These are phyloP conservation scores for Gymnopilus dilepis DNA, from an alignment of 768 basidiomycete species.

Conservation along the genomic window DNA sequence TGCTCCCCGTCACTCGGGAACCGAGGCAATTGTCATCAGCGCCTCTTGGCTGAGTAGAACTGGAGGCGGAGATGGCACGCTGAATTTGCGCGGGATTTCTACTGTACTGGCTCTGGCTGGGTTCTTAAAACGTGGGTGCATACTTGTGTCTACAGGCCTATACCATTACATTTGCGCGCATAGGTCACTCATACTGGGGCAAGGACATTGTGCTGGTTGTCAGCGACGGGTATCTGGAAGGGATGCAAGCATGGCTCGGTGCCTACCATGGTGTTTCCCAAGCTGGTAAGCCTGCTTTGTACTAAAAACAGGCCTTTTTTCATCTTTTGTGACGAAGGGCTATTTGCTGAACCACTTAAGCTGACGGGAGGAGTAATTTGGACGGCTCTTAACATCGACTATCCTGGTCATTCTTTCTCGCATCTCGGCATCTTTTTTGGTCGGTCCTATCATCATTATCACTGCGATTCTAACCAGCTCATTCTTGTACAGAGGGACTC, in stretches of 20 bases:
- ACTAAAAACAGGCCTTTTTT: neutral
- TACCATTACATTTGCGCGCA: neutral
- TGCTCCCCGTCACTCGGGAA: slow-evolving; percentile 90
- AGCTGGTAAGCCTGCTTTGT: slow-evolving; percentile 50
- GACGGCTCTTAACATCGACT: slow-evolving; percentile 94
- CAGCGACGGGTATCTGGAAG: slow-evolving; percentile 87
- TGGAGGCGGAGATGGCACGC: slow-evolving; percentile 57
- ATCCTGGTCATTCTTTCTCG: slow-evolving; percentile 95
- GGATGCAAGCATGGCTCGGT: slow-evolving; percentile 91
- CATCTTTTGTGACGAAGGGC: slow-evolving; percentile 48
- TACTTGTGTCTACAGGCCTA: neutral
- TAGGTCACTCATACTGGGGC: slow-evolving; percentile 91
- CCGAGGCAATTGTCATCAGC: slow-evolving; percentile 89
- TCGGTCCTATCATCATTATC: slow-evolving; percentile 39
- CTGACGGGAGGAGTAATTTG: slow-evolving; percentile 89
- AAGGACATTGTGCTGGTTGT: slow-evolving; percentile 92
- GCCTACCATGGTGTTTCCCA: slow-evolving; percentile 78
- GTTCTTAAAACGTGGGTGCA: slow-evolving; percentile 75
- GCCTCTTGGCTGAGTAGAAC: slow-evolving; percentile 86
- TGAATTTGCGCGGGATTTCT: slow-evolving; percentile 87
- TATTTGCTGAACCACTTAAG: slow-evolving; percentile 64
- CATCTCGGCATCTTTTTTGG: slow-evolving; percentile 96
- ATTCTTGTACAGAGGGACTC: slow-evolving; percentile 72
- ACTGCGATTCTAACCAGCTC: neutral
- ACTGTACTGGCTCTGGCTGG: slow-evolving; percentile 84